Evolutionary conservation across 2,329 filamentous ascomycete species (phyloP), one percentile per base, ranked within the genome.

Genomic region (Monilinia vaccinii-corymbosi): DNA sequence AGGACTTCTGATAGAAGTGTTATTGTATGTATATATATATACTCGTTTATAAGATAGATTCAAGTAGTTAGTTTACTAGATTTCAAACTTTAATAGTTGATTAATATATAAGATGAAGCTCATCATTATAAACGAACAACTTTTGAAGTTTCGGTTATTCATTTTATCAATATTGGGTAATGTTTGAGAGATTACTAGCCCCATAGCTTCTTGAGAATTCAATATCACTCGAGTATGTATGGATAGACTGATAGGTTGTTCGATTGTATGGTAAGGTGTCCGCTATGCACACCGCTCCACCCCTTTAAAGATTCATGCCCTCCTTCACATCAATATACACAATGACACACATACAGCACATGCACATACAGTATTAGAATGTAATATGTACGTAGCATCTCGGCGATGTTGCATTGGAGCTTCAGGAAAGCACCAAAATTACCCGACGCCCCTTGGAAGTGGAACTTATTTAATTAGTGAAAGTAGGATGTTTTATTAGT

Each of bases 371-470:
- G 38, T 32, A 44, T n/a, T n/a, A n/a, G n/a, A n/a, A n/a, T n/a
- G n/a, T 8, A 18, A 36, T 36, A 36, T 36, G 18, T 42, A 44
- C 51, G 51, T 44, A 55, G 51, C 38, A 55, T 32, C 14, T 44
- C 28, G 51, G 51, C 38, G 18, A 44, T 55, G 51, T 44, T 55
- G 51, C 38, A 44, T 55, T 25, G 14, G 32, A 44, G 51, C 51
- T 55, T 34, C 25, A 55, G n/a, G n/a, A n/a, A n/a, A n/a, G 28
- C 28, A 55, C 28, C 51, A 55, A 55, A 44, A 55, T 44, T 44
- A 55, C 21, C 51, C 51, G 51, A 55, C 38, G 51, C 51, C 51
- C 51, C 40, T 55, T 55, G n/a, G n/a, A n/a, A n/a, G n/a, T n/a
- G n/a, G n/a, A n/a, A n/a, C n/a, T n/a, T n/a, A n/a, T n/a, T n/a